Evolutionary conservation across 495 filamentous ascomycete genomes (phyloP).

Genomic region (Terfezia boudieri): DNA sequence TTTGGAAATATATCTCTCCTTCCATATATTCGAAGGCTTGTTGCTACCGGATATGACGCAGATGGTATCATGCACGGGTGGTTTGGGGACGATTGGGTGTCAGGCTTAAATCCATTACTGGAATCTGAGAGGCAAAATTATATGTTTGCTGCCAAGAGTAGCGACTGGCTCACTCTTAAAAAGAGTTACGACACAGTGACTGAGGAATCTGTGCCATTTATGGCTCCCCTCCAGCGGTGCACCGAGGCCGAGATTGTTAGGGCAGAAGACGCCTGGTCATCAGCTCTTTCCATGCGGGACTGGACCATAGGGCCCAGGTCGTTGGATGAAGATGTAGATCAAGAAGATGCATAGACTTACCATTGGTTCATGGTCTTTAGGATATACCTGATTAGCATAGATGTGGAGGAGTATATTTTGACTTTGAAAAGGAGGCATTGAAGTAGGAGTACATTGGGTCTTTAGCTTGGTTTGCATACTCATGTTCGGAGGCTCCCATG

Average conservation of each 20-base stretch:
- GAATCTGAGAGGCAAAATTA: slow-evolving; percentile 86
- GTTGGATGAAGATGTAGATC: slow-evolving; percentile 3
- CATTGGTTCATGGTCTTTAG: no score
- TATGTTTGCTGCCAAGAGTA: slow-evolving; percentile 81
- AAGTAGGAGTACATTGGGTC: no score
- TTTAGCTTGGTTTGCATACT: no score
- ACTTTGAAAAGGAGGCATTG: no score
- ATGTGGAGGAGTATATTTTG: no score
- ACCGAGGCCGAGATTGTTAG: slow-evolving; percentile 58
- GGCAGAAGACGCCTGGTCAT: slow-evolving; percentile 63
- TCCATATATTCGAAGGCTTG: slow-evolving; percentile 73
- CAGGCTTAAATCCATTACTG: slow-evolving; percentile 58
- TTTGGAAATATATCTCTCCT: slow-evolving; percentile 39
- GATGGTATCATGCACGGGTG: slow-evolving; percentile 73
- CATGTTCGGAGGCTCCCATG: no score
- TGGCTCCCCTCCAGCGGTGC: slow-evolving; percentile 54
- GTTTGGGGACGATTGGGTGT: slow-evolving; percentile 77
- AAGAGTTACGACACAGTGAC: slow-evolving; percentile 66
- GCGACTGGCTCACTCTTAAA: slow-evolving; percentile 71
- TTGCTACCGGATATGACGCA: slow-evolving; percentile 77
- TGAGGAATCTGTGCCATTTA: slow-evolving; percentile 64
- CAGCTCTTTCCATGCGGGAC: slow-evolving; percentile 84
- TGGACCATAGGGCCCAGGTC: slow-evolving; percentile 63
- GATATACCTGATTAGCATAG: no score
- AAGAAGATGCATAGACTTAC: background rate